Evolutionary conservation across 2,329 filamentous ascomycete genomes (phyloP), one percentile per base, ranked within the genome.

Genomic region (Ceratocystis variospora): DNA sequence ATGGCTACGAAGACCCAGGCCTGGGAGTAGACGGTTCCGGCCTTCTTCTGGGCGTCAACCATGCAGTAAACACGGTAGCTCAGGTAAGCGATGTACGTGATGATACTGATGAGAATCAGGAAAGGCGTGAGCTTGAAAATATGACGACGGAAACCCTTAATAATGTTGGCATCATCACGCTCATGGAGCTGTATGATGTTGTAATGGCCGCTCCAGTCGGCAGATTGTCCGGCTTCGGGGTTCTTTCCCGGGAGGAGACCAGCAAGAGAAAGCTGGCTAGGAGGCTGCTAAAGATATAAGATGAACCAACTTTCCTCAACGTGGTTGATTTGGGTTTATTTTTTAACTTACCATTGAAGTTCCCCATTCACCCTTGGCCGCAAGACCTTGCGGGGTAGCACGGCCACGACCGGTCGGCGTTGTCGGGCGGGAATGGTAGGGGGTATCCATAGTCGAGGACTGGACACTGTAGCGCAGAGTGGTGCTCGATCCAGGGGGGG

Each of bases 1-100:
- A 83, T 77, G 28, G 74, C 79, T 65, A 84, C 80, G 69, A 84
- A 84, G 5, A 83, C 71, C 82, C 82, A 84, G 1, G 82, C 82
- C 57, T 79, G 77, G 3, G 76, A 74, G 68, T 79, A 84, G 1
- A 74, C 74, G 25, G 74, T 71, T 2, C 71, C 62, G 3, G 74
- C 73, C 0, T 72, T 72, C 0, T 76, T 73, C 69, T 84, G 81
- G 0, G 82, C 81, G 57, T 74, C 73, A n/a, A 81, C 72, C 64
- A 83, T 78, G 70, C 81, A 83, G 63, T 74, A 73, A 37, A 84
- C 78, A 46, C 82, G 80, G 64, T 80, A 73, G 25, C 70, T 76
- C 6, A 84, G 79, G 69, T 84, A 84, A 66, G 72, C 46, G 3
- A 79, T n/a, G 71, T 77, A 79, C n/a, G 79, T 61, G n/a, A 69